phyloP scores from a whole-genome alignment of 192 early-diverging fungal species.

The Dissophora globulifera region DNA sequence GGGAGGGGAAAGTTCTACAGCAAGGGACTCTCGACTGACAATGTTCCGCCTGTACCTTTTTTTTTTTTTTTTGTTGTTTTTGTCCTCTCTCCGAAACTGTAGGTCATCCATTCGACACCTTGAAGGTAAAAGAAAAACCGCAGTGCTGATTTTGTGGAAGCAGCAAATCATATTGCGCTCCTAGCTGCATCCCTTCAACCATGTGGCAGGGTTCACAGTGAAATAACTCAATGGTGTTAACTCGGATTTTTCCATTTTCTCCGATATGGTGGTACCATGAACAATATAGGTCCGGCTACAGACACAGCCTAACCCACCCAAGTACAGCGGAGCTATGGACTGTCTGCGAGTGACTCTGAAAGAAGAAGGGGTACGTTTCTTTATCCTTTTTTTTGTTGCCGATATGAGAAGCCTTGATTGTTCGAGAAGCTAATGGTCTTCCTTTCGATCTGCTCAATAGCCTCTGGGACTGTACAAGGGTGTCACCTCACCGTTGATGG shows the following conservation, averaged over 20 bases:
- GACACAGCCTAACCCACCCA: conserved; percentile 67
- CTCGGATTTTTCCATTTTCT: too few species aligned
- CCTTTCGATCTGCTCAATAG: too few species aligned
- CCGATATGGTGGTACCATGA: too few species aligned
- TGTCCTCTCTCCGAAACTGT: not conserved
- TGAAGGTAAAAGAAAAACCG: conserved; percentile 54
- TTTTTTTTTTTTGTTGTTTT: conserved; percentile 4
- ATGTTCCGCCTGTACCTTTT: not conserved
- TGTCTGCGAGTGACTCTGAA: conserved; percentile 62
- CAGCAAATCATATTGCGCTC: too few species aligned
- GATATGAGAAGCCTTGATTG: too few species aligned
- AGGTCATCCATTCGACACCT: conserved; percentile 75
- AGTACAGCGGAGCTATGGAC: conserved; percentile 69
- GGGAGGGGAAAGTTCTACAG: too few species aligned
- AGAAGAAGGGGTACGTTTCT: conserved; percentile 66
- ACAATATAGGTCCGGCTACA: conserved; percentile 74
- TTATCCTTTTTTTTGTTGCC: too few species aligned
- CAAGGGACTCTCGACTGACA: too few species aligned
- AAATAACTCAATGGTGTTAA: too few species aligned
- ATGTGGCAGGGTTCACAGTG: too few species aligned
- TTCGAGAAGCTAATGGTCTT: too few species aligned
- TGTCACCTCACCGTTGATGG: conserved; percentile 72
- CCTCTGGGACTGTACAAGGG: conserved; percentile 75
- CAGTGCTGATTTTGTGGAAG: not conserved
- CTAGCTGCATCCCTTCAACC: too few species aligned